These are phyloP conservation scores for Cladophialophora immunda DNA, from an alignment of 2,329 filamentous ascomycete species.

Conservation along the genomic window DNA sequence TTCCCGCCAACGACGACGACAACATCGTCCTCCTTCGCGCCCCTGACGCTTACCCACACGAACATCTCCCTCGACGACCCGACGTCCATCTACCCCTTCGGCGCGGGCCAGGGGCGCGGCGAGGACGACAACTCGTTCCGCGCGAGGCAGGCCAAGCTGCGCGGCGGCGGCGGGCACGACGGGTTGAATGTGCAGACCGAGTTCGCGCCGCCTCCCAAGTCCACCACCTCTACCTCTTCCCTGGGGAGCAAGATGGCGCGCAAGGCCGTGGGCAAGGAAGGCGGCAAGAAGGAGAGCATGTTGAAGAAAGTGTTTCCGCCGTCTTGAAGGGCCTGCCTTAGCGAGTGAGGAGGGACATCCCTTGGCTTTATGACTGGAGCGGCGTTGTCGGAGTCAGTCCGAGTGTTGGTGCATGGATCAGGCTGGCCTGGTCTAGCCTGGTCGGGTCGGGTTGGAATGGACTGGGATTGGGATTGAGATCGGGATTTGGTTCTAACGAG, in stretches of 20 bases:
- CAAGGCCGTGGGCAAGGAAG: slow-evolving; percentile 24
- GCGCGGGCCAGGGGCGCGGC: neutral
- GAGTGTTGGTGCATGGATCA: neutral
- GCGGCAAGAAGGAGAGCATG: slow-evolving; percentile 28
- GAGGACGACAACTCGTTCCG: slow-evolving; percentile 13
- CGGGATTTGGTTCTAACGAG: neutral
- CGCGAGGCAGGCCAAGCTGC: slow-evolving; percentile 12
- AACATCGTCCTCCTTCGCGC: too few species aligned
- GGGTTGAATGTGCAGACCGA: slow-evolving; percentile 32
- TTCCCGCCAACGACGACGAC: slow-evolving; percentile 5
- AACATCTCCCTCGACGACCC: slow-evolving; percentile 2
- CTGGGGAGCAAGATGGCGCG: neutral
- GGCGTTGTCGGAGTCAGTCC: neutral
- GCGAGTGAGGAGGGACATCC: neutral
- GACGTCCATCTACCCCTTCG: slow-evolving; percentile 13
- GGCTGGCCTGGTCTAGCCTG: neutral
- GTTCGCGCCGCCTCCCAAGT: slow-evolving; percentile 29
- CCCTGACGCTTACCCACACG: slow-evolving; percentile 8
- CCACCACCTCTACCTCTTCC: neutral
- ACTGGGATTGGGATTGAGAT: too few species aligned
- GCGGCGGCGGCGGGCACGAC: neutral
- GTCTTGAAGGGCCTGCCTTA: neutral
- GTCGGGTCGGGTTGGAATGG: neutral
- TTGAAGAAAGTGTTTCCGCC: slow-evolving; percentile 33
- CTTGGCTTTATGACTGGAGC: neutral